phyloP scores from a whole-genome alignment of 2,329 filamentous ascomycete genomes.

The Diaporthe velutina region DNA sequence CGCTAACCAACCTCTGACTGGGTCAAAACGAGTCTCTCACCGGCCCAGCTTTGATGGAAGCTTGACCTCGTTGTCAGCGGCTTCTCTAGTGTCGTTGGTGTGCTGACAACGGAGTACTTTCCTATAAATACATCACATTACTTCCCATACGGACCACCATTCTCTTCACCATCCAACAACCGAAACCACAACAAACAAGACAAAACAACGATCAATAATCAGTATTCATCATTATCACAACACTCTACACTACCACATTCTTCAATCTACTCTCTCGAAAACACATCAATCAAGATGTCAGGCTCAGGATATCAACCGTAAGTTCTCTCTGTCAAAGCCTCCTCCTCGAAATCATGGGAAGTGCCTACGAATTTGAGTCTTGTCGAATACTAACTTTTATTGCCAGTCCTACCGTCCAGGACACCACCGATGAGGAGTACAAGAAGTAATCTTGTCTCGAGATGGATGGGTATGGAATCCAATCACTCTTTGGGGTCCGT shows the following conservation, averaged over 20 bases:
- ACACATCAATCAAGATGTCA: conserved; percentile 5
- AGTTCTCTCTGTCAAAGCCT: neutral
- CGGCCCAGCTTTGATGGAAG: neutral
- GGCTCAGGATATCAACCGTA: conserved; percentile 14
- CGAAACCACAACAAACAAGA: neutral
- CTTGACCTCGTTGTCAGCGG: neutral
- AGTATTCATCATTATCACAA: neutral
- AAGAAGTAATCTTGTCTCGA: conserved; percentile 5
- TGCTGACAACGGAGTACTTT: neutral
- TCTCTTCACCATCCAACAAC: neutral
- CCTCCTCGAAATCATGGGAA: neutral
- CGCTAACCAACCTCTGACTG: neutral
- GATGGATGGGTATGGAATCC: neutral
- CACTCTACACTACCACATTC: neutral
- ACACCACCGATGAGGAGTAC: conserved; percentile 20
- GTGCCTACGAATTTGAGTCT: too few species aligned
- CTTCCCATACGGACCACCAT: neutral
- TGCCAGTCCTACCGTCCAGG: conserved; percentile 7
- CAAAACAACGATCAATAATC: neutral
- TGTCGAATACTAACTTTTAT: neutral
- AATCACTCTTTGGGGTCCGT: neutral
- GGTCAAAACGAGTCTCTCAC: neutral
- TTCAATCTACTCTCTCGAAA: neutral
- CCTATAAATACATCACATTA: neutral
- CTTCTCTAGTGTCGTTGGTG: neutral